phyloP scores from a whole-genome alignment of 2,329 filamentous ascomycete genomes.

The Ilyonectria robusta region DNA sequence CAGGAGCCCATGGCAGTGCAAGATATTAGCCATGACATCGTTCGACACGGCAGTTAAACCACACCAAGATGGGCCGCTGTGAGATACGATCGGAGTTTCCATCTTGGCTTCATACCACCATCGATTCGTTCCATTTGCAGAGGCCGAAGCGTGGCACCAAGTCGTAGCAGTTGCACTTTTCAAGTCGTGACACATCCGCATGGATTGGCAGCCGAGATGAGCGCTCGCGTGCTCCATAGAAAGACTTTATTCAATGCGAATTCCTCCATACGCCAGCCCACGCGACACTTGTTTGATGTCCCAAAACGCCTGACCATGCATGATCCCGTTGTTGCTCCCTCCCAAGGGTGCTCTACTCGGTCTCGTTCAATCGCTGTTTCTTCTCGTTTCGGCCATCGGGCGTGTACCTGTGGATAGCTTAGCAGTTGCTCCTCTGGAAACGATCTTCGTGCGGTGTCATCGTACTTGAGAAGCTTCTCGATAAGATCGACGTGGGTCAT shows the following conservation, averaged over 20 bases:
- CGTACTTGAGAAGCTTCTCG: conserved; percentile 95
- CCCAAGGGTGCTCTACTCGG: conserved; percentile 43
- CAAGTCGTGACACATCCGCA: conserved; percentile 20
- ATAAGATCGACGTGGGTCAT: conserved; percentile 99
- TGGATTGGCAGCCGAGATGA: conserved; percentile 29
- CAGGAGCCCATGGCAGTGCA: neutral
- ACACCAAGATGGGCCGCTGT: neutral
- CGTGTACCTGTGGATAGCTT: conserved; percentile 64
- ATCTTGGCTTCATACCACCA: neutral
- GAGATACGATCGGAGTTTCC: neutral
- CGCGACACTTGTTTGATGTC: conserved; percentile 45
- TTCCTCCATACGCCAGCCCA: conserved; percentile 49
- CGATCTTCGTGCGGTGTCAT: neutral
- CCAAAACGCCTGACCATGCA: conserved; percentile 54
- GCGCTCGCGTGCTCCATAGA: conserved; percentile 27
- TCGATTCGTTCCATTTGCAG: neutral
- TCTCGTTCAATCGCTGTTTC: conserved; percentile 62
- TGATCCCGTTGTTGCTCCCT: conserved; percentile 34
- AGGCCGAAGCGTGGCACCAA: neutral
- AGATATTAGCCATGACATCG: neutral
- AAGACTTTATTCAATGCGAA: conserved; percentile 41
- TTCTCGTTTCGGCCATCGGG: conserved; percentile 75
- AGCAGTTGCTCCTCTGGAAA: conserved; percentile 7
- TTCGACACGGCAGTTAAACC: neutral
- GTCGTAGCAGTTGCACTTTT: neutral